These are phyloP conservation scores for Daldinia vernicosa DNA, from an alignment of 495 filamentous ascomycete species.

Conservation along the genomic window DNA sequence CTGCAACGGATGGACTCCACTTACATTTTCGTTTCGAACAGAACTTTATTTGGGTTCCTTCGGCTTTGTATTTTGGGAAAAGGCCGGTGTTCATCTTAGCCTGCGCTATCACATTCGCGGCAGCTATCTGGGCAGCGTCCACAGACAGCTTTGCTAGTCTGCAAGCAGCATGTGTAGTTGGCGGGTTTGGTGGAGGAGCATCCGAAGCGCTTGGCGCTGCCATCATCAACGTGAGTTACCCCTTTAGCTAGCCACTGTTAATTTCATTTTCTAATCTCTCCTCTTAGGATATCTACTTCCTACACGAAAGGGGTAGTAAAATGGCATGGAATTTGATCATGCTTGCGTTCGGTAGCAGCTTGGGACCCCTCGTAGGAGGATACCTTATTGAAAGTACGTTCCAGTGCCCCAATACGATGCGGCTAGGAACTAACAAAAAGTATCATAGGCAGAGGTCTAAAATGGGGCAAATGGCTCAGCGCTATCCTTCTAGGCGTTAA, in stretches of 20 bases:
- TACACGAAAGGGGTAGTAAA: slow-evolving; percentile 21
- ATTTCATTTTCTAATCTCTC: not conserved
- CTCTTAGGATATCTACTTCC: slow-evolving; percentile 20
- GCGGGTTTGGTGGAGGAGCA: slow-evolving; percentile 15
- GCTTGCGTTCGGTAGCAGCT: slow-evolving; percentile 16
- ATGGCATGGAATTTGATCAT: slow-evolving; percentile 24
- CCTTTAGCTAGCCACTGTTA: no score
- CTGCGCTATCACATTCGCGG: slow-evolving; percentile 10
- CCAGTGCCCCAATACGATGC: not conserved
- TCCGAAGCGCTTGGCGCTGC: slow-evolving; percentile 22
- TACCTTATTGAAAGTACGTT: slow-evolving; percentile 22
- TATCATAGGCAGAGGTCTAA: not conserved
- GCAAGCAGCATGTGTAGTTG: slow-evolving; percentile 16
- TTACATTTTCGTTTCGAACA: not conserved
- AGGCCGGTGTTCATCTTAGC: slow-evolving; percentile 15
- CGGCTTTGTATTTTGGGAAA: slow-evolving; percentile 20
- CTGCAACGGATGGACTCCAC: not conserved
- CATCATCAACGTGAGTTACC: slow-evolving; percentile 15
- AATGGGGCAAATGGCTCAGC: slow-evolving; percentile 28
- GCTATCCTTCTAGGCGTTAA: slow-evolving; percentile 18
- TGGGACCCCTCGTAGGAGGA: slow-evolving; percentile 12
- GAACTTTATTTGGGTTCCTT: slow-evolving; percentile 25
- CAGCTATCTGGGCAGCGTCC: slow-evolving; percentile 16
- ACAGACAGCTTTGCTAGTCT: slow-evolving; percentile 5
- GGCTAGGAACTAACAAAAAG: not conserved